Percentiles rank a stretch among this genome's conserved stretches.
phyloP scores from a whole-genome alignment of 108 stramenopile species.

The Pseudonitzschia delicatissima region DNA sequence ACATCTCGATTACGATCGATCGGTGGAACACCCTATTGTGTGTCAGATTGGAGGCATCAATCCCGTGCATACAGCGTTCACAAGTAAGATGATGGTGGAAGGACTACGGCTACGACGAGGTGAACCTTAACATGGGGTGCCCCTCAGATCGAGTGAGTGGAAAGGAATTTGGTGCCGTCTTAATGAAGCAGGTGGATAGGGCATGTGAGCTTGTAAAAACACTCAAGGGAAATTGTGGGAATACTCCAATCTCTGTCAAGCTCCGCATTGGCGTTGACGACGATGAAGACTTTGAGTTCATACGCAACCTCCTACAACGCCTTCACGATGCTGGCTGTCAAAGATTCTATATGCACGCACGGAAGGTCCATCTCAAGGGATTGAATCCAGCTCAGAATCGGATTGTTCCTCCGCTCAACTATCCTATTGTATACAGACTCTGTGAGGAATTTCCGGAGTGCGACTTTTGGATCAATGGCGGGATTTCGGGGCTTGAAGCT shows the following conservation, averaged over 20 bases:
- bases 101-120: conserved; percentile 52
- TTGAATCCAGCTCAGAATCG: conserved; percentile 54
- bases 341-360: conserved; percentile 59
- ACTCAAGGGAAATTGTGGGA: neutral
- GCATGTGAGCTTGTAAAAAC: neutral
- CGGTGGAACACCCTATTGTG: conserved; percentile 44
- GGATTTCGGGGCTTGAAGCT: conserved; percentile 44
- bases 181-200: conserved; percentile 11
- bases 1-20: conserved; percentile 7
- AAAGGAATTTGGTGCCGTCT: conserved; percentile 49
- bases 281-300: conserved; percentile 40
- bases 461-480: conserved; percentile 68
- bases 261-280: conserved; percentile 63
- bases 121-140: conserved; percentile 69
- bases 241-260: conserved; percentile 47
- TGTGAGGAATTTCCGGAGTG: conserved; percentile 59
- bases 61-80: conserved; percentile 33
- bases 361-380: conserved; percentile 49
- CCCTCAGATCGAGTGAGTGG: conserved; percentile 44
- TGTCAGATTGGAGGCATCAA: conserved; percentile 64
- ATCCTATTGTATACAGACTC: conserved; percentile 50
- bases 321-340: neutral
- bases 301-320: conserved; percentile 33
- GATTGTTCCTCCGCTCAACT: conserved; percentile 61
- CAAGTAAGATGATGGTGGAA: conserved; percentile 11